Base-by-base conservation (phyloP, 805 yeast species). In the Dipodascopsis tothii region DNA sequence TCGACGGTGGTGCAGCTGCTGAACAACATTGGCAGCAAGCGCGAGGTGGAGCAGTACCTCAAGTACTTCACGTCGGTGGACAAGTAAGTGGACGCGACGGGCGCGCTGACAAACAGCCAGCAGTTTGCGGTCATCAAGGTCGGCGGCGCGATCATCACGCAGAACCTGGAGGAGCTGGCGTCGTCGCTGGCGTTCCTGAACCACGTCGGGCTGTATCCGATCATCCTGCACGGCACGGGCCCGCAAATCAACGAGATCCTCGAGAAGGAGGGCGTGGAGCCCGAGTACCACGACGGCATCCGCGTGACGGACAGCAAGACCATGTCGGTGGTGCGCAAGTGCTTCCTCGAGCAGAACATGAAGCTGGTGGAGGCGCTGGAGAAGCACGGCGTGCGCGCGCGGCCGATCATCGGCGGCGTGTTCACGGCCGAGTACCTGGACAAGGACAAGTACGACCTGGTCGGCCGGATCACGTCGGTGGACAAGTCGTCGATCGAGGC, bases 91-190 rank as follows among this genome's bases (percentile, higher is more conserved):
- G 7, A 19, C 9, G 4, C 16, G n/a, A n/a, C n/a, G n/a, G n/a
- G n/a, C n/a, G n/a, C n/a, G n/a, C n/a, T n/a, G n/a, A n/a, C n/a
- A n/a, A n/a, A 87, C 4, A 88, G 87, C 56, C 97, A 92, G 63
- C 96, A 92, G 60, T 92, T 92, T 59, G 99, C 99, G 2, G 96
- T 92, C 35, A 92, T 92, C 66, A 92, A 92, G 64, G 98, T 92
- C 35, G 99, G 99, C 33, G 99, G 99, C 52, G 99, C 98, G 32
- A 90, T 92, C 59, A 92, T 92, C 64, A 90, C 97, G 37, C 94
- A 92, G 56, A 92, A 90, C 58, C 69, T 92, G 51, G 83, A 87
- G 6, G 95, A 90, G 67, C 71, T 92, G 56, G 98, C 98, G 0
- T 84, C 95, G 0, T 88, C 96, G 60, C 72, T 92, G 52, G 96